phyloP scores from a whole-genome alignment of 805 yeast genomes.

The Zygotorulaspora sp. region DNA sequence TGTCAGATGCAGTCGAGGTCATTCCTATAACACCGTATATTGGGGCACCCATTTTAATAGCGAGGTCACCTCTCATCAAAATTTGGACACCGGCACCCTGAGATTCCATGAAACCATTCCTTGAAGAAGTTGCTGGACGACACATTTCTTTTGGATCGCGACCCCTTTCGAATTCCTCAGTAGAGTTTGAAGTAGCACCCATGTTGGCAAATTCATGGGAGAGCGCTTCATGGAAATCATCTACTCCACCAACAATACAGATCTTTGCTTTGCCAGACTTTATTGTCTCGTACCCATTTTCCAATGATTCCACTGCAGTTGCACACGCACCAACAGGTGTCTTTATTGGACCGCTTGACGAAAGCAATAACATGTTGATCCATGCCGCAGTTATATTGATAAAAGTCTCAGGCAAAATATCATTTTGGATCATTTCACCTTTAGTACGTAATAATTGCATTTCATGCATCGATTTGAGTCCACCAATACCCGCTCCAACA shows the following conservation, averaged over 20 bases:
- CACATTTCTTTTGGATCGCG: constrained; percentile 90
- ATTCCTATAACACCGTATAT: constrained; percentile 78
- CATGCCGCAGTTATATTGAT: constrained; percentile 91
- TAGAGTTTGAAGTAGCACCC: constrained; percentile 82
- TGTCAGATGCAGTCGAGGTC: constrained; percentile 83
- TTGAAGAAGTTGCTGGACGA: constrained; percentile 80
- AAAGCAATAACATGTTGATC: constrained; percentile 84
- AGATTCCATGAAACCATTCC: constrained; percentile 90
- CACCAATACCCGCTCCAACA: constrained; percentile 94
- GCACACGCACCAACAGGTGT: constrained; percentile 96
- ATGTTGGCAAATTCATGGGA: constrained; percentile 85
- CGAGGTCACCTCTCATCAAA: constrained; percentile 79
- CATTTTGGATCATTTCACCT: constrained; percentile 81
- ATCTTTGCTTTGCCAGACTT: constrained; percentile 77
- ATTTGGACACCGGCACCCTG: constrained; percentile 91
- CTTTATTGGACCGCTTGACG: constrained; percentile 87
- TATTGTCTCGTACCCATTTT: constrained; percentile 78
- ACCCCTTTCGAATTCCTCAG: constrained; percentile 69
- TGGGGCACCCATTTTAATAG: constrained; percentile 88
- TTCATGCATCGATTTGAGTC: constrained; percentile 77
- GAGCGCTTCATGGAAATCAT: constrained; percentile 89
- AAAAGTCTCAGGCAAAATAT: constrained; percentile 83
- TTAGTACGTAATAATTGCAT: constrained; percentile 79
- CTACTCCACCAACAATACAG: constrained; percentile 86
- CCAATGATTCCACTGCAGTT: constrained; percentile 85